A percentile compares a stretch with the other conserved stretches of the same genome.
Conservation (phyloP, 1,139 yeast species). For the Suhomyces wounanorum region DNA sequence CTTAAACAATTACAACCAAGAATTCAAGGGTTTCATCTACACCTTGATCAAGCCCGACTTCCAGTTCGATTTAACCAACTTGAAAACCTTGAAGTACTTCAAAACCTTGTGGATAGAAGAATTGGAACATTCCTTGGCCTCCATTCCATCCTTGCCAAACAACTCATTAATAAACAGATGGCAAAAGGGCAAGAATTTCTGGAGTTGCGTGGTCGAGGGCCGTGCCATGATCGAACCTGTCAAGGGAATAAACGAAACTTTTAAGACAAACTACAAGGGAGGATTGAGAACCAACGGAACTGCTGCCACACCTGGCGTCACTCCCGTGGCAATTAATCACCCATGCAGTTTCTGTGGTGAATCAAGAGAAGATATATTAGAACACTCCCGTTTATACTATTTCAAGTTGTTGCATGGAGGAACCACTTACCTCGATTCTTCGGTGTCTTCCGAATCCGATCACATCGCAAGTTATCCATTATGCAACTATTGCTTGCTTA, state of each 20-base stretch:
- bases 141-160: slow-evolving; percentile 36
- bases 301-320: slow-evolving; percentile 8
- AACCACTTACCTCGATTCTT: slow-evolving; percentile 11
- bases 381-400: slow-evolving; percentile 75
- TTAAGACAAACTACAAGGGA: slow-evolving; percentile 31
- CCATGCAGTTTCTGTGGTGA: slow-evolving; percentile 88
- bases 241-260: slow-evolving; percentile 77
- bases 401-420: slow-evolving; percentile 45
- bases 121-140: slow-evolving; percentile 59
- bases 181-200: slow-evolving; percentile 53
- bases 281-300: slow-evolving; percentile 11
- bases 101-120: slow-evolving; percentile 73
- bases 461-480: slow-evolving; percentile 60
- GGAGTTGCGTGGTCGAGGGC: slow-evolving; percentile 75
- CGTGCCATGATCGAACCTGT: slow-evolving; percentile 84
- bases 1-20: slow-evolving; percentile 43
- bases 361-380: slow-evolving; percentile 62
- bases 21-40: slow-evolving; percentile 43
- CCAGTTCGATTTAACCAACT: slow-evolving; percentile 38
- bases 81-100: slow-evolving; percentile 62
- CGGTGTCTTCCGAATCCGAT: slow-evolving; percentile 21
- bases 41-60: slow-evolving; percentile 38
- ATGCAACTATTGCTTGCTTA: slow-evolving; percentile 79
- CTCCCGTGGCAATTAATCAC: slow-evolving; percentile 73
- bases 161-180: slow-evolving; percentile 44